Evolutionary conservation across 768 basidiomycete genomes (phyloP).

Genomic region (Russula ochroleuca): DNA sequence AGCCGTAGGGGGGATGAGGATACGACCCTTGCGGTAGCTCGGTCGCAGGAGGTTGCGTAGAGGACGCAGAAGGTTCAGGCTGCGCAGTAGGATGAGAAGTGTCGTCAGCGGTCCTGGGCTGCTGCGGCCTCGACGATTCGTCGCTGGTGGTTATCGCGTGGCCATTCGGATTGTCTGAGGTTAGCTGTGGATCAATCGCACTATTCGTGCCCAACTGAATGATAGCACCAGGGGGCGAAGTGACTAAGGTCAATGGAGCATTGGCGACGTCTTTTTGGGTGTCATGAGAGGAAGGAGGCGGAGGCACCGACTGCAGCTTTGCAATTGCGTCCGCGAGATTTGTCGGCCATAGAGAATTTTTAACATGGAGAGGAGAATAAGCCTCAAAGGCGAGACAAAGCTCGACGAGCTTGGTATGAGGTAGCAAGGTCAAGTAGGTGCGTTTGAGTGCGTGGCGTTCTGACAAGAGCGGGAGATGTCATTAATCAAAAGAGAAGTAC

Average conservation of each 20-base stretch:
- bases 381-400: constrained; percentile 70
- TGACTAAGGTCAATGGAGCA: constrained; percentile 24
- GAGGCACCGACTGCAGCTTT: constrained; percentile 36
- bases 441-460: constrained; percentile 59
- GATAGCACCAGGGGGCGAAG: constrained; percentile 23
- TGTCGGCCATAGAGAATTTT: constrained; percentile 65
- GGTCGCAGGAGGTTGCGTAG: not conserved
- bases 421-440: constrained; percentile 63
- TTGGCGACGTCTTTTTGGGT: constrained; percentile 27
- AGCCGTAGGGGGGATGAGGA: constrained; percentile 55
- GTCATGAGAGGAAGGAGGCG: constrained; percentile 23
- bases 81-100: not conserved
- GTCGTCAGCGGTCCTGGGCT: not conserved
- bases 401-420: constrained; percentile 70
- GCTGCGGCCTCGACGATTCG: not conserved
- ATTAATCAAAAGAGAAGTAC: not conserved
- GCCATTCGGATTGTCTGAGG: not conserved
- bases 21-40: constrained; percentile 33
- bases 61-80: not conserved
- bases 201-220: constrained; percentile 4
- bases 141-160: not conserved
- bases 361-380: constrained; percentile 61
- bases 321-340: constrained; percentile 64
- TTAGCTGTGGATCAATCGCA: not conserved
- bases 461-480: not conserved